Conservation (phyloP, 108 stramenopile genomes). For the Skeletonema marinoi region DNA sequence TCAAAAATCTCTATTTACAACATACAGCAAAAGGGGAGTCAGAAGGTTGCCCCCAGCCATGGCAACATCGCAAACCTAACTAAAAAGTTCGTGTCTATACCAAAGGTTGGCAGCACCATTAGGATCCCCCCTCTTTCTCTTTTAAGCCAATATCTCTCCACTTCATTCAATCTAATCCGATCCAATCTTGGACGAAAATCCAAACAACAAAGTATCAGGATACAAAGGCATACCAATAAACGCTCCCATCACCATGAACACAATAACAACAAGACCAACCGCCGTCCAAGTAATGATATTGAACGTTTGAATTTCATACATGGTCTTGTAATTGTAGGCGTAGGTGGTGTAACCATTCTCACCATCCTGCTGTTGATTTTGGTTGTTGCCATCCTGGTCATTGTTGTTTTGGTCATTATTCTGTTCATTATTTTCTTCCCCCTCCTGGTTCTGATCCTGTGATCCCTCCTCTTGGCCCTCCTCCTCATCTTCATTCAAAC, state of each 20-base stretch:
- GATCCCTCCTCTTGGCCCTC: not conserved
- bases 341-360: slow-evolving; percentile 48
- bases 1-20: not conserved
- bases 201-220: slow-evolving; percentile 83
- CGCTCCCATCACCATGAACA: slow-evolving; percentile 64
- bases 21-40: not conserved
- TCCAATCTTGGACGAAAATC: slow-evolving; percentile 75
- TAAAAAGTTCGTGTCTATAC: not conserved
- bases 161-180: slow-evolving; percentile 37
- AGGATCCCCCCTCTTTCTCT: not conserved
- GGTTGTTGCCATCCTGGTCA: not conserved
- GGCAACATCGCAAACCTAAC: not conserved
- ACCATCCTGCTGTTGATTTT: slow-evolving; percentile 23
- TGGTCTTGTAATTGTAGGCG: slow-evolving; percentile 79
- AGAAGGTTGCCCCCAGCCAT: not conserved
- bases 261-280: slow-evolving; percentile 61
- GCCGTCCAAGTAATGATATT: slow-evolving; percentile 88
- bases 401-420: not conserved
- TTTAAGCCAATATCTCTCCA: not conserved
- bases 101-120: not conserved
- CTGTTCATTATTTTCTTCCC: slow-evolving; percentile 2
- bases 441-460: slow-evolving; percentile 19
- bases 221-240: slow-evolving; percentile 84
- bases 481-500: slow-evolving; percentile 52
- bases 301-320: slow-evolving; percentile 91